These are phyloP conservation scores for Plasmodium gaboni DNA, from an alignment of 169 alveolate species.

Conservation along the genomic window DNA sequence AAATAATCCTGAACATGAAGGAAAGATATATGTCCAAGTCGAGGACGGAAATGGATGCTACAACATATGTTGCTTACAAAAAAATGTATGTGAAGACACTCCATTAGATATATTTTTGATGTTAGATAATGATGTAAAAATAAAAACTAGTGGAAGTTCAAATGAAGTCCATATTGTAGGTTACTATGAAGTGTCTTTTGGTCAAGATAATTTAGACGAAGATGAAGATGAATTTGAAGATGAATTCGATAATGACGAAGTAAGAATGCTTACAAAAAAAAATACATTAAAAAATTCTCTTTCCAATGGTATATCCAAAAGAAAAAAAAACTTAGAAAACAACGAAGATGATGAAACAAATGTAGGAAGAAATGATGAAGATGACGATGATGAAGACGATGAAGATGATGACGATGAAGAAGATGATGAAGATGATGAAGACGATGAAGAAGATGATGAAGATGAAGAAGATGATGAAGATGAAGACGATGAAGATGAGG, in stretches of 20 bases:
- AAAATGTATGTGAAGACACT: slow-evolving; percentile 90
- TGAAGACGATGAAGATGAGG: slow-evolving; percentile 78
- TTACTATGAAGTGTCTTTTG: slow-evolving; percentile 91
- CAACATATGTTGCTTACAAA: slow-evolving; percentile 90
- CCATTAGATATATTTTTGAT: slow-evolving; percentile 90
- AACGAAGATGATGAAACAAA: slow-evolving; percentile 63
- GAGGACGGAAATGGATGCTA: slow-evolving; percentile 88
- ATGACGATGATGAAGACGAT: slow-evolving; percentile 77
- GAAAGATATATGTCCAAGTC: slow-evolving; percentile 89
- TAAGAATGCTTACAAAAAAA: slow-evolving; percentile 79
- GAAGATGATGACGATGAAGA: slow-evolving; percentile 79
- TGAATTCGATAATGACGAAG: slow-evolving; percentile 86
- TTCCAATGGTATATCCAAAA: slow-evolving; percentile 33
- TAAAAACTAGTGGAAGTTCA: slow-evolving; percentile 89
- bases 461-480: slow-evolving; percentile 81
- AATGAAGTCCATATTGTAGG: slow-evolving; percentile 93
- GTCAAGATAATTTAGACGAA: slow-evolving; percentile 88
- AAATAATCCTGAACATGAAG: slow-evolving; percentile 89
- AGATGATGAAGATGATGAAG: slow-evolving; percentile 68
- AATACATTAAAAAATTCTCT: slow-evolving; percentile 62
- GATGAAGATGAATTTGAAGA: slow-evolving; percentile 87
- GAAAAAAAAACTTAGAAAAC: slow-evolving; percentile 17
- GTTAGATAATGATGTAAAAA: slow-evolving; percentile 84
- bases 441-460: slow-evolving; percentile 82
- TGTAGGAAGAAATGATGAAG: slow-evolving; percentile 69